A percentile compares a stretch with the other conserved stretches of the same genome.
Evolutionary conservation across 768 basidiomycete genomes (phyloP).

Genomic region (Amanita rimosa): DNA sequence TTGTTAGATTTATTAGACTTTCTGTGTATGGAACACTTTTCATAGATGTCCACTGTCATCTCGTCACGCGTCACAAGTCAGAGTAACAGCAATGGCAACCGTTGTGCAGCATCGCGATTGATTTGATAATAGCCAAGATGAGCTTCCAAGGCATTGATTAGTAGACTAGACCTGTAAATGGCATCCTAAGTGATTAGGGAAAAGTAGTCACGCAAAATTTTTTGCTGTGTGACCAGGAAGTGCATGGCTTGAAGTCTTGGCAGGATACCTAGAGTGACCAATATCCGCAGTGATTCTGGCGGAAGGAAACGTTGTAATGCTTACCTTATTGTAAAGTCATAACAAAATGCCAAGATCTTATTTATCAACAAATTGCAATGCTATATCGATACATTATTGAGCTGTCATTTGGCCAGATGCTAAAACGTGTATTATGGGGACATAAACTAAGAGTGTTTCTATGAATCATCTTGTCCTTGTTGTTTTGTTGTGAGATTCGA

Average conservation of each 20-base stretch:
- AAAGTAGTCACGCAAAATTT: neutral
- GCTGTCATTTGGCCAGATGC: neutral
- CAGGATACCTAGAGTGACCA: too few relatives aligned
- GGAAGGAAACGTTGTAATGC: neutral
- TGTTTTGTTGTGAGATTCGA: neutral
- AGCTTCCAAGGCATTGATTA: too few relatives aligned
- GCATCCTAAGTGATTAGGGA: neutral
- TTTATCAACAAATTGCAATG: neutral
- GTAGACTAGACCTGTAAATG: too few relatives aligned
- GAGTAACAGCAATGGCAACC: too few relatives aligned
- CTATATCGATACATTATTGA: neutral
- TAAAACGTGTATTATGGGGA: neutral
- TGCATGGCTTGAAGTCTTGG: too few relatives aligned
- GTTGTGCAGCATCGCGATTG: too few relatives aligned
- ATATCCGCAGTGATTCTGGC: neutral
- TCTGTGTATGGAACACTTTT: too few relatives aligned
- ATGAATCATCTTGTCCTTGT: neutral
- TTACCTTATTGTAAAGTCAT: neutral
- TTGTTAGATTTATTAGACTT: constrained; percentile 1
- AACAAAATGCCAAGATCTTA: neutral
- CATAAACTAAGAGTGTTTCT: neutral
- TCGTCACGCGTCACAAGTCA: too few relatives aligned
- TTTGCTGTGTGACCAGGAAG: neutral
- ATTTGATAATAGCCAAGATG: too few relatives aligned
- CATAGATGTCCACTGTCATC: too few relatives aligned